Percentiles rank a stretch among this genome's conserved stretches.
Evolutionary conservation across 345 rosid genomes (phyloP).

Genomic region (Pistacia integerrima): DNA sequence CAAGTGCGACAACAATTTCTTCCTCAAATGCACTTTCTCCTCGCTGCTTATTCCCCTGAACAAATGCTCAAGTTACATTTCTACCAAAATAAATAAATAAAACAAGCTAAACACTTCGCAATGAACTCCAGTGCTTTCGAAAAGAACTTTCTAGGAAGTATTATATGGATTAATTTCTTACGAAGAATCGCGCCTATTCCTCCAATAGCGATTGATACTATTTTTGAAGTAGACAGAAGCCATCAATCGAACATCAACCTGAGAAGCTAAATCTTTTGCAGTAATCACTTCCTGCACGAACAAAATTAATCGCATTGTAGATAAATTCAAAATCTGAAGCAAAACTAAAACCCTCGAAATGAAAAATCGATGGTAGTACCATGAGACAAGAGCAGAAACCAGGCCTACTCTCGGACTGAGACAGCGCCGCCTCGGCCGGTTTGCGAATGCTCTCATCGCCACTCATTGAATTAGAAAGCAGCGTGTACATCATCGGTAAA

Average conservation of each 20-base stretch:
- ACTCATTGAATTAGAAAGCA: constrained; percentile 90
- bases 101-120: background rate
- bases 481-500: constrained; percentile 73
- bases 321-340: constrained; percentile 10
- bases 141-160: background rate
- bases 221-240: constrained; percentile 94
- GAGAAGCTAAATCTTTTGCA: constrained; percentile 82
- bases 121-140: background rate
- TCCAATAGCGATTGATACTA: constrained; percentile 88
- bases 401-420: constrained; percentile 84
- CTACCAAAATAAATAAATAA: background rate
- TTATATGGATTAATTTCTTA: constrained; percentile 31
- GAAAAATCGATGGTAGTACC: constrained; percentile 45
- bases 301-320: background rate
- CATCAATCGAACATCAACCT: constrained; percentile 85
- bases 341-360: constrained; percentile 34
- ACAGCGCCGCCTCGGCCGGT: constrained; percentile 89
- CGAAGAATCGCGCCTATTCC: constrained; percentile 76
- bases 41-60: constrained; percentile 84
- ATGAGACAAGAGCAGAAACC: constrained; percentile 95
- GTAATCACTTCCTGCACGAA: constrained; percentile 82
- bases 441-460: constrained; percentile 73
- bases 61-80: constrained; percentile 16
- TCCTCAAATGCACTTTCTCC: constrained; percentile 80
- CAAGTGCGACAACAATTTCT: constrained; percentile 71